Evolutionary conservation across 306 rosid species (phyloP).

Genomic region (Sicyos baderoa): DNA sequence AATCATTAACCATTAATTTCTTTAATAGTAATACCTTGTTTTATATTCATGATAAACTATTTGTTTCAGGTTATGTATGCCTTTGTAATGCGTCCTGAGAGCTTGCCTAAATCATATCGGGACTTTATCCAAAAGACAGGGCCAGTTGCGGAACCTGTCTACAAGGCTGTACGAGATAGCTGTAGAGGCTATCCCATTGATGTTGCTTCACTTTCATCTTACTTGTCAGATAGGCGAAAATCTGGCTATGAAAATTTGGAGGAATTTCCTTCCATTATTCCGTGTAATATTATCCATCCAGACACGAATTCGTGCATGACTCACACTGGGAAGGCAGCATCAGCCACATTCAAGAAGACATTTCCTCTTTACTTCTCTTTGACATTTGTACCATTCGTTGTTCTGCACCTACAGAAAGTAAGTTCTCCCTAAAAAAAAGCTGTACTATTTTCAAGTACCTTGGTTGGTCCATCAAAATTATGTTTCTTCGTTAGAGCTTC

Average conservation of each 20-base stretch:
- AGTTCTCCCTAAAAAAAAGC: constrained; percentile 9
- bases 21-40: too few species aligned
- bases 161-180: constrained; percentile 83
- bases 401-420: constrained; percentile 90
- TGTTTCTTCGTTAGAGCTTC: neutral
- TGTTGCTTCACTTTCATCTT: constrained; percentile 58
- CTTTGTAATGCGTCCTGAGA: constrained; percentile 98
- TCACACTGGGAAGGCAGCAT: constrained; percentile 63
- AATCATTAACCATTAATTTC: too few species aligned
- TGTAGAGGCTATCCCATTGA: constrained; percentile 78
- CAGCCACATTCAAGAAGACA: constrained; percentile 83
- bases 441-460: neutral
- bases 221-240: constrained; percentile 43
- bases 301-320: constrained; percentile 67
- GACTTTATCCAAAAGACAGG: constrained; percentile 93
- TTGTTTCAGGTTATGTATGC: constrained; percentile 80
- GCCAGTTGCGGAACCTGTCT: constrained; percentile 86
- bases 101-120: constrained; percentile 84
- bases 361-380: constrained; percentile 93
- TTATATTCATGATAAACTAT: too few species aligned
- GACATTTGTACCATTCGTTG: constrained; percentile 91
- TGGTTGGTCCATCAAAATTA: neutral
- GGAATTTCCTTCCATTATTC: constrained; percentile 76
- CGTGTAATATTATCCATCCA: constrained; percentile 82
- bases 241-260: constrained; percentile 52